Conservation (phyloP, 2,329 filamentous ascomycete genomes). For the Stemphylium vesicarium region DNA sequence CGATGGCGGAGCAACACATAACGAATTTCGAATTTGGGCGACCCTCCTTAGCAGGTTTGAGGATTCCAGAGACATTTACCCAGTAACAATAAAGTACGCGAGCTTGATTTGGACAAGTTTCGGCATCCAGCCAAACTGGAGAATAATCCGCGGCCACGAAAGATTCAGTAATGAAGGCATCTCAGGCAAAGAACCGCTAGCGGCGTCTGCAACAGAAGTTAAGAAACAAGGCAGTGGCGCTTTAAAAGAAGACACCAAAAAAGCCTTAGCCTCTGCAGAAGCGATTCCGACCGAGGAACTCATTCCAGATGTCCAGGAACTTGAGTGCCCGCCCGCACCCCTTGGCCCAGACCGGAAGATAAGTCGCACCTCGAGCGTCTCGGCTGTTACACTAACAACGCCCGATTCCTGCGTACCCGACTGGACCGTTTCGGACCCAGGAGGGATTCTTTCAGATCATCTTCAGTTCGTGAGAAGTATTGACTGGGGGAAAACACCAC, state of each 20-base stretch:
- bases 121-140: slow-evolving; percentile 38
- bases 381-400: slow-evolving; percentile 29
- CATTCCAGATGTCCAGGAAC: slow-evolving; percentile 5
- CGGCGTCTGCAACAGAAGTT: slow-evolving; percentile 3
- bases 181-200: slow-evolving; percentile 13
- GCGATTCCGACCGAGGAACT: slow-evolving; percentile 5
- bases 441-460: slow-evolving; percentile 39
- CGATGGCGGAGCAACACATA: slow-evolving; percentile 32
- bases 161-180: slow-evolving; percentile 27
- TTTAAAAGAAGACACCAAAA: slow-evolving; percentile 1
- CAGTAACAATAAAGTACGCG: slow-evolving; percentile 48
- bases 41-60: slow-evolving; percentile 53
- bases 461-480: slow-evolving; percentile 49
- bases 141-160: slow-evolving; percentile 34
- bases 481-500: slow-evolving; percentile 57
- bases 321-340: slow-evolving; percentile 12
- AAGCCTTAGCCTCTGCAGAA: slow-evolving; percentile 11
- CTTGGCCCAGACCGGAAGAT: slow-evolving; percentile 27
- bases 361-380: slow-evolving; percentile 21
- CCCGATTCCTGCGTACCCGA: slow-evolving; percentile 36
- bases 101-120: slow-evolving; percentile 41
- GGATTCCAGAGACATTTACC: slow-evolving; percentile 55
- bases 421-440: slow-evolving; percentile 32
- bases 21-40: slow-evolving; percentile 52
- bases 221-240: background rate